Percentiles rank a stretch among this genome's conserved stretches.
These are phyloP conservation scores for Salix koriyanagi DNA, from an alignment of 345 rosid genomes.

Conservation along the genomic window DNA sequence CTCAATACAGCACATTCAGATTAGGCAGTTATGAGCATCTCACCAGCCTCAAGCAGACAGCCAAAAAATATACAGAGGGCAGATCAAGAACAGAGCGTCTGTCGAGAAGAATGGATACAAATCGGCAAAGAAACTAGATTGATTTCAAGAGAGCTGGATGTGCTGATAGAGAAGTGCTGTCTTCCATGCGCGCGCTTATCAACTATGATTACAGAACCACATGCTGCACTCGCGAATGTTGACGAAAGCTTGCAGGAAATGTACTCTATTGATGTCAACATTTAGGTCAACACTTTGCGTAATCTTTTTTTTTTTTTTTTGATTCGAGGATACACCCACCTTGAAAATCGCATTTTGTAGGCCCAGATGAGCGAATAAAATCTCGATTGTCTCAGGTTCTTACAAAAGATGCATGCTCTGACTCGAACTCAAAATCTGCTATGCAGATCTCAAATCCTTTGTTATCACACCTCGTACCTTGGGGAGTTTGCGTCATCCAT, in stretches of 20 bases:
- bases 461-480: too few relatives aligned
- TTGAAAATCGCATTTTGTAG: too few relatives aligned
- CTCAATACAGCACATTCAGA: neutral
- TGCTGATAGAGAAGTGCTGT: constrained; percentile 47
- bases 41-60: neutral
- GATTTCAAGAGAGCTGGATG: constrained; percentile 49
- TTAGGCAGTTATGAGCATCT: neutral
- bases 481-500: constrained; percentile 41
- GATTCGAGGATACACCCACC: too few relatives aligned
- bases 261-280: constrained; percentile 67
- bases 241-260: constrained; percentile 71
- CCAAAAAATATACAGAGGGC: constrained; percentile 1
- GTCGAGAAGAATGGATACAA: constrained; percentile 20
- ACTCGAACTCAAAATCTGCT: too few relatives aligned
- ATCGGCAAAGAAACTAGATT: constrained; percentile 39
- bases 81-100: constrained; percentile 9
- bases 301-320: constrained; percentile 11
- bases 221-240: constrained; percentile 44
- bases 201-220: constrained; percentile 36
- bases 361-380: too few relatives aligned
- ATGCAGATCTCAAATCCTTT: too few relatives aligned
- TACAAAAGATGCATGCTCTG: too few relatives aligned
- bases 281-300: constrained; percentile 67
- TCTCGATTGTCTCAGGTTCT: accelerated
- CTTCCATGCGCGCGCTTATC: constrained; percentile 37